These are phyloP conservation scores for Pleurotus tuoliensis DNA, from an alignment of 768 basidiomycete genomes.

Conservation along the genomic window DNA sequence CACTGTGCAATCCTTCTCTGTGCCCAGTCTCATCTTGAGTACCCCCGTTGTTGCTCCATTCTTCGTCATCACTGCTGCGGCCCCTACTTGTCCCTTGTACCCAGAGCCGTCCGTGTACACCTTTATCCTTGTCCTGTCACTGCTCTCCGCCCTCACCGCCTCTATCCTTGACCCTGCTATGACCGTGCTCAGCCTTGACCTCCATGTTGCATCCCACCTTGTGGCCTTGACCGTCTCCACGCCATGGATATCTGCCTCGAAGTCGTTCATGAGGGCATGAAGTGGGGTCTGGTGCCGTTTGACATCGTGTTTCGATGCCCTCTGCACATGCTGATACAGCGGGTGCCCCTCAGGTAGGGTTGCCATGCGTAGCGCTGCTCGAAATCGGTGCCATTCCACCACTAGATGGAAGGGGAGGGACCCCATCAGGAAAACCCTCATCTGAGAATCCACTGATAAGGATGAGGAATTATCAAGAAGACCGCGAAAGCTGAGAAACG, in stretches of 20 bases:
- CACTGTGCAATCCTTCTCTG: slow-evolving; percentile 7
- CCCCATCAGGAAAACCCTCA: too few relatives aligned
- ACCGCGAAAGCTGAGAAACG: too few relatives aligned
- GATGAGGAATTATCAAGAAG: too few relatives aligned
- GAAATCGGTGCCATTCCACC: slow-evolving; percentile 9
- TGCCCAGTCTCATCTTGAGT: slow-evolving; percentile 13
- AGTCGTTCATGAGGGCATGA: slow-evolving; percentile 9
- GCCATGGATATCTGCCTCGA: slow-evolving; percentile 1
- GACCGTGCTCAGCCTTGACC: neutral
- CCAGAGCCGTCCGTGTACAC: slow-evolving; percentile 16
- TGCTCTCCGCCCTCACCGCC: neutral
- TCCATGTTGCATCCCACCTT: neutral
- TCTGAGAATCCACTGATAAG: too few relatives aligned
- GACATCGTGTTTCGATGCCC: neutral
- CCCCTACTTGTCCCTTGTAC: slow-evolving; percentile 7
- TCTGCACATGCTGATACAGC: neutral
- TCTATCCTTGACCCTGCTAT: slow-evolving; percentile 6
- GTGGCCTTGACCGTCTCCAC: slow-evolving; percentile 12
- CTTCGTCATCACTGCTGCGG: slow-evolving; percentile 10
- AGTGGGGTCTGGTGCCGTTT: slow-evolving; percentile 10
- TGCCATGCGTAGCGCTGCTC: slow-evolving; percentile 6
- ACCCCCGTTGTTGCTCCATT: neutral
- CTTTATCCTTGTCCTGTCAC: neutral
- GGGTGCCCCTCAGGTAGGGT: slow-evolving; percentile 11
- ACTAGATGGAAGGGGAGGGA: slow-evolving; percentile 6